Evolutionary conservation across 225 moss, liverwort and hornwort genomes (phyloP).

Genomic region (Bryoerythrophyllum caledonicum): DNA sequence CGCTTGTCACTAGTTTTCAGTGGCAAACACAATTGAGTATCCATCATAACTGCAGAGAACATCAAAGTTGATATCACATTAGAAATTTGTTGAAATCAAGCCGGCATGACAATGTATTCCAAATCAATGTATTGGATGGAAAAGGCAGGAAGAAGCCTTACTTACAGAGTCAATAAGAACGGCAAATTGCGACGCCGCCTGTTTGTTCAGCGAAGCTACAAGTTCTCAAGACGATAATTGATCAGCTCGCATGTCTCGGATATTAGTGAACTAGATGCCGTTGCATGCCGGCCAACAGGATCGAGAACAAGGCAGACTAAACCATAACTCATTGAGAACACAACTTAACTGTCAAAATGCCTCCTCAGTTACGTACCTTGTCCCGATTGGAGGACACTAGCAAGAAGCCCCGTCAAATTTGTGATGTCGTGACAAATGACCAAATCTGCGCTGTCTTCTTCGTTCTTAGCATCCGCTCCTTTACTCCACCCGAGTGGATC

Average conservation of each 20-base stretch:
- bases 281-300: background rate
- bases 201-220: constrained; percentile 55
- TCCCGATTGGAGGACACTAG: constrained; percentile 59
- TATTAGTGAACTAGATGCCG: background rate
- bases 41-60: background rate
- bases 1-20: background rate
- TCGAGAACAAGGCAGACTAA: background rate
- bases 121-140: background rate
- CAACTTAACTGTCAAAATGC: background rate
- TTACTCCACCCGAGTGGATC: constrained; percentile 90
- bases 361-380: constrained; percentile 34
- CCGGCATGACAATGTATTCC: background rate
- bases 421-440: constrained; percentile 48
- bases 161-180: constrained; percentile 87
- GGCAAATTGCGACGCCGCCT: constrained; percentile 42
- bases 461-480: constrained; percentile 30
- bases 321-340: background rate
- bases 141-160: constrained; percentile 43
- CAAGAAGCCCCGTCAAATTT: constrained; percentile 52
- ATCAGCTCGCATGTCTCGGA: background rate
- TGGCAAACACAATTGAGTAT: background rate
- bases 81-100: background rate
- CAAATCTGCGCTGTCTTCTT: constrained; percentile 18
- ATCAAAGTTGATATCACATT: constrained; percentile 7
- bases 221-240: constrained; percentile 14